phyloP scores from a whole-genome alignment of 1,284 basidiomycete species.

The Leucoagaricus sp. region DNA sequence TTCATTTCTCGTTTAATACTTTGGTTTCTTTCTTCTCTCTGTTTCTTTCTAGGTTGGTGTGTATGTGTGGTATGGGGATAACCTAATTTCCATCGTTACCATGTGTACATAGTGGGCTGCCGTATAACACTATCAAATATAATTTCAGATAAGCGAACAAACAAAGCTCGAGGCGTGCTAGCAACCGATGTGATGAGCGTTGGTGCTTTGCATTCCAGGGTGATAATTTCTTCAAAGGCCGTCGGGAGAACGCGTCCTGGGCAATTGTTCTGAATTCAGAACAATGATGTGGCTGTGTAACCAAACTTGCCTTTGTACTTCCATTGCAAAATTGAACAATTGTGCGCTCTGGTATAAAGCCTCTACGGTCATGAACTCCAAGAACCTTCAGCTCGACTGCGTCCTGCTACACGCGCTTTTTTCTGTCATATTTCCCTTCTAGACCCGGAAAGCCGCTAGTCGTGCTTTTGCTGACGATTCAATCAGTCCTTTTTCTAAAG shows the following conservation, averaged over 20 bases:
- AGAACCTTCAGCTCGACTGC: neutral
- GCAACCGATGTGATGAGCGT: neutral
- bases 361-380: neutral
- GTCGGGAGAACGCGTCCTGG: neutral
- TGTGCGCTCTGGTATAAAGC: slow-evolving; percentile 4
- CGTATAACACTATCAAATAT: neutral
- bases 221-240: neutral
- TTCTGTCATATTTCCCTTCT: slow-evolving; percentile 15
- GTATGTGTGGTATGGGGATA: slow-evolving; percentile 1
- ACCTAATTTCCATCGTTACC: slow-evolving; percentile 1
- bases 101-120: slow-evolving; percentile 9
- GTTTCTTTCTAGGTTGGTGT: neutral
- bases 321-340: neutral
- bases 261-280: neutral
- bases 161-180: neutral
- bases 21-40: slow-evolving; percentile 1
- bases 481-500: slow-evolving; percentile 19
- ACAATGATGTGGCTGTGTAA: neutral
- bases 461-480: slow-evolving; percentile 19
- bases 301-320: slow-evolving; percentile 6
- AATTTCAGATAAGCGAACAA: slow-evolving; percentile 1
- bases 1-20: neutral
- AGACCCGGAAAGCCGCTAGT: slow-evolving; percentile 30
- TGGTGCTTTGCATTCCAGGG: neutral
- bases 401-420: slow-evolving; percentile 8